Base-by-base conservation (phyloP, 2,329 filamentous ascomycete genomes). In the Fusarium musae region DNA sequence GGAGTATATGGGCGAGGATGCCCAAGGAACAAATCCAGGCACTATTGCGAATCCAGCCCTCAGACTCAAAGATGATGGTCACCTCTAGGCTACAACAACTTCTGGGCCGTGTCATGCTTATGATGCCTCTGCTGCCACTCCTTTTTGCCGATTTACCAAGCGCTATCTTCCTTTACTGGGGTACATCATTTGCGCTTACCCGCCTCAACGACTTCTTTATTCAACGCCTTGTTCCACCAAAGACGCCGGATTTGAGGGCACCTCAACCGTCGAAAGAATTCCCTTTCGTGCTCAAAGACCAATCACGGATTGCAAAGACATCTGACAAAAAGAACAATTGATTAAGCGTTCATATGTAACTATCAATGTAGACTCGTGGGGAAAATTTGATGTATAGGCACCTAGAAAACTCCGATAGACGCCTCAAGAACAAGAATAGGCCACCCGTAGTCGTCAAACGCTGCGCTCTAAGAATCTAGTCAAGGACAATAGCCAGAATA, bases 401-500 rank as follows among this genome's bases (percentile, higher is more conserved):
- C 69, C 71, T 72, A 72, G 71, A 67, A 76, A 72, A 74, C 74
- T 74, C 74, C 76, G 57, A 73, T 69, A 74, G 70, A 77, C 75
- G 73, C 77, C 75, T 59, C 59, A 36, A 57, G 63, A 69, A 65
- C 58, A 62, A 73, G 39, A 68, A 76, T 37, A 61, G 66, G 50
- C 44, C 57, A 58, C 68, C 66, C 58, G 70, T 52, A 64, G 63
- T 59, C 50, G 28, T 54, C 54, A 64, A 56, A 70, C 49, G 63
- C 64, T 70, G 47, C 56, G 61, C 62, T 75, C 59, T 64, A 57
- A 43, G 52, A 52, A 40, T 68, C 70, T 78, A 97, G 65, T 93
- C 93, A 77, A 97, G 81, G 58, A 95, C 91, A 59, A 96, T 93
- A 19, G 96, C 97, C 76, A 99, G 84, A 67, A 99, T 87, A 49